These are phyloP conservation scores for Jimgerdemannia flammicorona DNA, from an alignment of 192 early-diverging fungal species.

Conservation along the genomic window DNA sequence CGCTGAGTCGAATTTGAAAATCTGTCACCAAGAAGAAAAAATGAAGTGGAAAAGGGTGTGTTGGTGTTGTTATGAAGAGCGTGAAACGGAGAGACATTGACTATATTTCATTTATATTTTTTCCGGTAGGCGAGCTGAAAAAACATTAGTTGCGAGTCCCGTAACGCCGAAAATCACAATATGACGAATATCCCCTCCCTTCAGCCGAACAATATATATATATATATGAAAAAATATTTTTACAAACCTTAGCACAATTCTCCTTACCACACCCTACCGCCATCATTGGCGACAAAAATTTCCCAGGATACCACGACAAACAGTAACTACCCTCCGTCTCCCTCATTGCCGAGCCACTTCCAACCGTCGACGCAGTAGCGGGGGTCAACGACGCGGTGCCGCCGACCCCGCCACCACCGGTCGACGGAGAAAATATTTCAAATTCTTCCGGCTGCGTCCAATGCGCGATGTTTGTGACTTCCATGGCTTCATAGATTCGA, in stretches of 20 bases:
- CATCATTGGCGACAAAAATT: slow-evolving; percentile 72
- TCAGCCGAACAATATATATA: too few relatives aligned
- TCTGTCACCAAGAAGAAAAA: slow-evolving; percentile 21
- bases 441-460: slow-evolving; percentile 77
- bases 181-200: neutral
- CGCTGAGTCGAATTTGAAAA: slow-evolving; percentile 44
- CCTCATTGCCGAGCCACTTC: slow-evolving; percentile 22
- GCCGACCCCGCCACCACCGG: slow-evolving; percentile 40
- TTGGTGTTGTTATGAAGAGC: too few relatives aligned
- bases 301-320: slow-evolving; percentile 85
- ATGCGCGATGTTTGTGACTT: slow-evolving; percentile 67
- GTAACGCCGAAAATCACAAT: too few relatives aligned
- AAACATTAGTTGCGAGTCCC: too few relatives aligned
- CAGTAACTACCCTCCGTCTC: slow-evolving; percentile 81
- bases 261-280: slow-evolving; percentile 84
- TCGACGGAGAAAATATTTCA: slow-evolving; percentile 18
- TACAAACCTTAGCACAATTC: slow-evolving; percentile 50
- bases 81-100: too few relatives aligned
- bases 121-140: too few relatives aligned
- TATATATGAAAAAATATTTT: too few relatives aligned
- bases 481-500: slow-evolving; percentile 84
- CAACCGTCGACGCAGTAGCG: neutral
- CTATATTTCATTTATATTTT: too few relatives aligned
- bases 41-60: too few relatives aligned
- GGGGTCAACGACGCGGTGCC: slow-evolving; percentile 1